A percentile compares a stretch with the other conserved stretches of the same genome.
Evolutionary conservation across 2,329 filamentous ascomycete genomes (phyloP).

Genomic region (Coniochaeta pulveracea): DNA sequence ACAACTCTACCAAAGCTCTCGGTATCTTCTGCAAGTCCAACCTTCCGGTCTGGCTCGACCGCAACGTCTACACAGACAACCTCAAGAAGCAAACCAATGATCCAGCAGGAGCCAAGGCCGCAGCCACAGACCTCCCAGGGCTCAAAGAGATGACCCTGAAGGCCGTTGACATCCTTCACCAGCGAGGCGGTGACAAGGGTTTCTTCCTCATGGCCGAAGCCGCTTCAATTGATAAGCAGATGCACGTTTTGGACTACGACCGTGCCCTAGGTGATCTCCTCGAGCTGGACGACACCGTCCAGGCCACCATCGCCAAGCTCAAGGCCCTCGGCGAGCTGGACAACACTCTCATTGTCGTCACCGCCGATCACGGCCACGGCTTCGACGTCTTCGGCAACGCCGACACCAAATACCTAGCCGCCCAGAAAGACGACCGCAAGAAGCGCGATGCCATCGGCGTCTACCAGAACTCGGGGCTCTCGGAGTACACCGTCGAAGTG

Average conservation of each 20-base stretch:
- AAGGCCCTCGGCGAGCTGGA: slow-evolving; percentile 54
- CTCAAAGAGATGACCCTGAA: slow-evolving; percentile 87
- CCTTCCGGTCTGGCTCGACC: slow-evolving; percentile 77
- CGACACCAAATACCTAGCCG: slow-evolving; percentile 65
- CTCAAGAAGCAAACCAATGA: slow-evolving; percentile 54
- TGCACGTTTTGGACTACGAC: slow-evolving; percentile 79
- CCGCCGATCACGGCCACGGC: slow-evolving; percentile 81
- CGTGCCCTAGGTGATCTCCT: slow-evolving; percentile 75
- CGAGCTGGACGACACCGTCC: slow-evolving; percentile 75
- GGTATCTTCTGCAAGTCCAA: slow-evolving; percentile 68
- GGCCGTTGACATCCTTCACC: slow-evolving; percentile 67
- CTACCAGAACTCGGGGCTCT: slow-evolving; percentile 63
- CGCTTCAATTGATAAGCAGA: slow-evolving; percentile 80
- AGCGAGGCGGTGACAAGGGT: slow-evolving; percentile 54
- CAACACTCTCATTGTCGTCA: slow-evolving; percentile 69
- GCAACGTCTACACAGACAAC: slow-evolving; percentile 68
- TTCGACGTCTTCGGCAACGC: slow-evolving; percentile 74
- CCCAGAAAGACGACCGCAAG: slow-evolving; percentile 52
- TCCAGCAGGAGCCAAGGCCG: slow-evolving; percentile 50
- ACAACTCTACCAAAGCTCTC: slow-evolving; percentile 52
- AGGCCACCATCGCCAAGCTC: slow-evolving; percentile 62
- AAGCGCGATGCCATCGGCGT: slow-evolving; percentile 67
- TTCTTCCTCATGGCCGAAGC: slow-evolving; percentile 86
- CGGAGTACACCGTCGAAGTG: slow-evolving; percentile 56
- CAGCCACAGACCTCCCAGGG: slow-evolving; percentile 66